Conservation (phyloP, 345 rosid genomes). For the Ceriops tagal region DNA sequence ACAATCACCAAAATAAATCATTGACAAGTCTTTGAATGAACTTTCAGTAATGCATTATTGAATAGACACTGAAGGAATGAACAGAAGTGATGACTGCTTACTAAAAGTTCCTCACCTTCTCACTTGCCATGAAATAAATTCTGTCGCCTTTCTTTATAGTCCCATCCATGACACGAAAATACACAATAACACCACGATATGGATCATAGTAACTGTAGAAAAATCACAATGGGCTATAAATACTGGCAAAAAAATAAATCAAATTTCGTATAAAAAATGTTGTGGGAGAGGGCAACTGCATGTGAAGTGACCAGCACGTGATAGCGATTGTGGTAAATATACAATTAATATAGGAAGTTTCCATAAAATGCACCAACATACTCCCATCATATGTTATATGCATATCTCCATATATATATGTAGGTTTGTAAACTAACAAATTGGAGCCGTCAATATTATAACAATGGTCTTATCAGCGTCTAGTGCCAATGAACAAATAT, state of each 20-base stretch:
- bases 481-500: neutral
- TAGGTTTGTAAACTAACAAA: neutral
- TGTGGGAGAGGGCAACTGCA: neutral
- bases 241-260: neutral
- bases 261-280: neutral
- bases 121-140: slow-evolving; percentile 89
- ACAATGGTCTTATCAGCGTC: neutral
- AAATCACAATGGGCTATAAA: neutral
- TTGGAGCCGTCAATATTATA: neutral
- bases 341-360: neutral
- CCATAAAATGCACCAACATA: neutral
- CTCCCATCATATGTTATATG: neutral
- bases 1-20: neutral
- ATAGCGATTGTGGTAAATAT: neutral
- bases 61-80: neutral
- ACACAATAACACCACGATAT: slow-evolving; percentile 95
- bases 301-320: neutral
- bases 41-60: neutral
- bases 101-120: slow-evolving; percentile 50
- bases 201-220: slow-evolving; percentile 88
- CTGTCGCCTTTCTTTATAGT: slow-evolving; percentile 88
- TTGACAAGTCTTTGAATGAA: neutral
- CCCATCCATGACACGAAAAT: slow-evolving; percentile 95
- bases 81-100: neutral
- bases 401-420: no score